These are phyloP conservation scores for Ogataea saltuana DNA, from an alignment of 805 yeast species.

Conservation along the genomic window DNA sequence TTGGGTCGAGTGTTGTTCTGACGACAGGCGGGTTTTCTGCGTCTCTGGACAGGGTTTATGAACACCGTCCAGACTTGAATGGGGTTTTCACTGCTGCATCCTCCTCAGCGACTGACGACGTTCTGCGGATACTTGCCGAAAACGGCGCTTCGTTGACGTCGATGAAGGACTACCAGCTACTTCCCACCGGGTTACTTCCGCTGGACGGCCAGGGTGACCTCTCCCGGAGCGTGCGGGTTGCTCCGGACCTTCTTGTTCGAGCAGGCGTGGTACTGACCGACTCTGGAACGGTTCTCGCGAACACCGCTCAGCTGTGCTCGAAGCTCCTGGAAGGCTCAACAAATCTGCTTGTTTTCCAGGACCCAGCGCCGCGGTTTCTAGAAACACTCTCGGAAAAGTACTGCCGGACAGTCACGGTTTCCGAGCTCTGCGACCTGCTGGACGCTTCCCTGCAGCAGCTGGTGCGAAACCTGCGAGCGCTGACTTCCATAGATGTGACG, in stretches of 20 bases:
- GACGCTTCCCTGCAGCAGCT: not conserved
- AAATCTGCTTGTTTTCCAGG: conserved; percentile 14
- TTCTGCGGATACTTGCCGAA: conserved; percentile 51
- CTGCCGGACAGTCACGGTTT: not conserved
- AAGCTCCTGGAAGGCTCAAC: conserved; percentile 10
- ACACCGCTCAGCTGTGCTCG: conserved; percentile 12
- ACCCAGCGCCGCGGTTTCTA: conserved; percentile 1
- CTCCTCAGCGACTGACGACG: conserved; percentile 49
- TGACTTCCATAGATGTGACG: not conserved
- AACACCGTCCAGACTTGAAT: conserved; percentile 55
- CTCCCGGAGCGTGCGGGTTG: conserved; percentile 4
- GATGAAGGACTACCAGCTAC: conserved; percentile 61
- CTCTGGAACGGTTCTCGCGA: conserved; percentile 13
- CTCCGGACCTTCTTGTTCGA: conserved; percentile 10
- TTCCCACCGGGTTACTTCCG: conserved; percentile 63
- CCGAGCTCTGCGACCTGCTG: conserved; percentile 1
- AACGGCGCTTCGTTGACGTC: conserved; percentile 53
- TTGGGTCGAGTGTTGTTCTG: conserved; percentile 56
- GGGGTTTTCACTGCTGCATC: conserved; percentile 59
- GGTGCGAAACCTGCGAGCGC: conserved; percentile 1
- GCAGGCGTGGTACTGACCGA: conserved; percentile 13
- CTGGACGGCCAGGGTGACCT: conserved; percentile 27
- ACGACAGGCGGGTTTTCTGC: conserved; percentile 62
- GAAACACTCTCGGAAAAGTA: not conserved
- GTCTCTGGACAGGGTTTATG: conserved; percentile 45